phyloP scores from a whole-genome alignment of 2,329 filamentous ascomycete genomes.

The Helminthosporium solani region DNA sequence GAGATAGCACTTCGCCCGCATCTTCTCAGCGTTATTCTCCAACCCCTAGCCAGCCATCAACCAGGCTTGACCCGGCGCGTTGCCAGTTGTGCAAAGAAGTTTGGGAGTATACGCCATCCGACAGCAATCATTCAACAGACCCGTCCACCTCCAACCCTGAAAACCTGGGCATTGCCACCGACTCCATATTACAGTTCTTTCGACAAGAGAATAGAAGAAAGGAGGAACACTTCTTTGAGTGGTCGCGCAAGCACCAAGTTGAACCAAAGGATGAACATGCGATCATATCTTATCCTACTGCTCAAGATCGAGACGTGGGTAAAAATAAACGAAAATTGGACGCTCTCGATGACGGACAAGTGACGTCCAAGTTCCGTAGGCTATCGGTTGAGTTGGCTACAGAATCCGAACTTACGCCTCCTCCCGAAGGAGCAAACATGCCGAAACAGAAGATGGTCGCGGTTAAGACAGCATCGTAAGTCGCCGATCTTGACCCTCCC shows the following conservation, averaged over 20 bases:
- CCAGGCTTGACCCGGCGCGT: too few relatives aligned
- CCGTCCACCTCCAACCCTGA: neutral
- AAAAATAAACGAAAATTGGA: constrained; percentile 1
- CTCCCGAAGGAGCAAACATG: neutral
- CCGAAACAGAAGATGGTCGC: neutral
- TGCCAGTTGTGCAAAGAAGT: neutral
- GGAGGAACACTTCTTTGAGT: neutral
- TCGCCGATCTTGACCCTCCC: neutral
- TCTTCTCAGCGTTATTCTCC: neutral
- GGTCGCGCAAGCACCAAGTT: neutral
- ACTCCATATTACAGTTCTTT: neutral
- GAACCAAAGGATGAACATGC: neutral
- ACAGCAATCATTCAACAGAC: neutral
- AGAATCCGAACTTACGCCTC: constrained; percentile 1
- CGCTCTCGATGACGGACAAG: neutral
- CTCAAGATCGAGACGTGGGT: neutral
- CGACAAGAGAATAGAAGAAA: neutral
- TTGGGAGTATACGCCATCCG: neutral
- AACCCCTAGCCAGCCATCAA: neutral
- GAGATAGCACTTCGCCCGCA: neutral
- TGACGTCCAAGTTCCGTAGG: neutral
- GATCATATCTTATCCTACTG: neutral
- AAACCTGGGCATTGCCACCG: neutral
- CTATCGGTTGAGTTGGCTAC: neutral
- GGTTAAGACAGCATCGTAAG: neutral